phyloP scores from a whole-genome alignment of 257 asterid genomes.

The Solanum clarkiae region DNA sequence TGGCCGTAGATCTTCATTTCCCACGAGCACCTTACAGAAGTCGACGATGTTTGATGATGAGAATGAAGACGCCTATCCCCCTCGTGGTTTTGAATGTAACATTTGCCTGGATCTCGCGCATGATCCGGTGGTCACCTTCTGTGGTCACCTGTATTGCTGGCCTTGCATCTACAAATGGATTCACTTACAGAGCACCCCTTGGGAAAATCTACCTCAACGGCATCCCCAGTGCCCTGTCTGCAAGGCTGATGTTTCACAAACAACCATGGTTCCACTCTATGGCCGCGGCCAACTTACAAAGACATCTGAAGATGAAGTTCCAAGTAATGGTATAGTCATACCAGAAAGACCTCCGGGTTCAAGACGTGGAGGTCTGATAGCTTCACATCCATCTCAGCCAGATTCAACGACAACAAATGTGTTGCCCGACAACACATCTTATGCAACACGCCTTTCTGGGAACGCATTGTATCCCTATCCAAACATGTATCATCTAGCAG shows the following conservation, averaged over 20 bases:
- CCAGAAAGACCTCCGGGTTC: conserved; percentile 54
- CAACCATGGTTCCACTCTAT: conserved; percentile 56
- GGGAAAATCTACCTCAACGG: conserved; percentile 11
- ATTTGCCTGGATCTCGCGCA: conserved; percentile 57
- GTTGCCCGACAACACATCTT: conserved; percentile 4
- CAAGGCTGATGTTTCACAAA: conserved; percentile 42
- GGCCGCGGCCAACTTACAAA: conserved; percentile 36
- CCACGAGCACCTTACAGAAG: conserved; percentile 3
- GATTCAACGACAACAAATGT: neutral
- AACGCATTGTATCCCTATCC: conserved; percentile 24
- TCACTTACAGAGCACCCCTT: conserved; percentile 9
- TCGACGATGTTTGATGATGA: conserved; percentile 18
- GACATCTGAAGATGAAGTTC: conserved; percentile 11
- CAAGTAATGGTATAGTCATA: conserved; percentile 9
- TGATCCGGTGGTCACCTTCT: conserved; percentile 68
- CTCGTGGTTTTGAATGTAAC: conserved; percentile 56
- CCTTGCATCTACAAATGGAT: conserved; percentile 83
- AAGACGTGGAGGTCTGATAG: conserved; percentile 3
- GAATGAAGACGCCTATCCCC: conserved; percentile 6
- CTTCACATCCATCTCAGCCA: conserved; percentile 4
- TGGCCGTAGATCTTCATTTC: neutral
- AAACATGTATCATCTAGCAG: conserved; percentile 22
- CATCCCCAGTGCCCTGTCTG: conserved; percentile 65
- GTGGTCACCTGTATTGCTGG: conserved; percentile 89
- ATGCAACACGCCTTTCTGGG: conserved; percentile 31